Percentiles rank a stretch among this genome's conserved stretches.
Evolutionary conservation across 2,329 filamentous ascomycete genomes (phyloP).

Genomic region (Bipolaris bicolor): DNA sequence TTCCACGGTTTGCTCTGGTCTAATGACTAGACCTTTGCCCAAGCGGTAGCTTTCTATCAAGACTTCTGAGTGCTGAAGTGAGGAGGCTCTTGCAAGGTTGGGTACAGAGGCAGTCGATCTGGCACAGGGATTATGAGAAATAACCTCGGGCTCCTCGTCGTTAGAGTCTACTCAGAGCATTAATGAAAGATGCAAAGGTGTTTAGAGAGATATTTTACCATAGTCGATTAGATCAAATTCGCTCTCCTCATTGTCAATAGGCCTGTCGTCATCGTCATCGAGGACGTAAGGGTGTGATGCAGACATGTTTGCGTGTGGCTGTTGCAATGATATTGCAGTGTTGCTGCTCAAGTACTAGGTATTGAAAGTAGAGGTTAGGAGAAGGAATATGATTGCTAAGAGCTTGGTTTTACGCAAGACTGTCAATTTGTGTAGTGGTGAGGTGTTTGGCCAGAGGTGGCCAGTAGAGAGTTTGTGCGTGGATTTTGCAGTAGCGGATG

Average conservation of each 20-base stretch:
- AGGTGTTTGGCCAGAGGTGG: too few relatives aligned
- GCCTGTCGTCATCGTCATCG: not conserved
- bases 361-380: not conserved
- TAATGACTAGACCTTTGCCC: not conserved
- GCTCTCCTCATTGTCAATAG: not conserved
- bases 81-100: not conserved
- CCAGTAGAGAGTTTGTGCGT: too few relatives aligned
- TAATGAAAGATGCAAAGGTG: not conserved
- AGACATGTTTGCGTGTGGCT: not conserved
- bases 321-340: not conserved
- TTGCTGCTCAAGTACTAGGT: not conserved
- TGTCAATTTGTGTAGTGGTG: too few relatives aligned
- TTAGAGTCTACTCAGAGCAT: not conserved
- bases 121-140: not conserved
- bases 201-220: not conserved
- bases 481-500: not conserved
- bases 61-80: not conserved
- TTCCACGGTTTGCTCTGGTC: slow-evolving; percentile 25
- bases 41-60: not conserved
- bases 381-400: not conserved
- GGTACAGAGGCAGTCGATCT: not conserved
- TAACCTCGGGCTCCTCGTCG: not conserved
- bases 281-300: not conserved
- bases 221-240: slow-evolving; percentile 1
- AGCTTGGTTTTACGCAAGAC: not conserved